Percentiles rank a stretch among this genome's conserved stretches.
phyloP scores from a whole-genome alignment of 2,329 filamentous ascomycete species.

The Trichoderma gracile region DNA sequence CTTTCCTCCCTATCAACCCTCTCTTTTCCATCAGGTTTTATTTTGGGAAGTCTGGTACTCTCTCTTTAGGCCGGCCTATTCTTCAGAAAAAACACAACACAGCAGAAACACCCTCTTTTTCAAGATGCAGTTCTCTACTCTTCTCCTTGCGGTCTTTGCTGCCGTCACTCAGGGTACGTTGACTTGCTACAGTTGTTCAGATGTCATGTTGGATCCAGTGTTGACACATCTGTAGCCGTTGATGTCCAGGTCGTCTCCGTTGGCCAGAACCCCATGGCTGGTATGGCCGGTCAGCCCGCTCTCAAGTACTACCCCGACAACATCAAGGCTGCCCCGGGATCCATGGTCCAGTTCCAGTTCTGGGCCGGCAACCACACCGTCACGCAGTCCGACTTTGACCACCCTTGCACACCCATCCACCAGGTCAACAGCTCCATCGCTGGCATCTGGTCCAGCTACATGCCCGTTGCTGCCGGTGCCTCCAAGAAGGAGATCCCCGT shows the following conservation, averaged over 20 bases:
- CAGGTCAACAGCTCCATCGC: slow-evolving; percentile 52
- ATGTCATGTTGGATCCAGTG: not conserved
- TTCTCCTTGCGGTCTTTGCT: slow-evolving; percentile 50
- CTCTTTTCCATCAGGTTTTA: slow-evolving; percentile 29
- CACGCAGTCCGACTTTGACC: slow-evolving; percentile 73
- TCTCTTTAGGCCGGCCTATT: slow-evolving; percentile 27
- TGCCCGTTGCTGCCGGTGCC: slow-evolving; percentile 58
- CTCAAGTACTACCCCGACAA: slow-evolving; percentile 67
- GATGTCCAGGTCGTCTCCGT: slow-evolving; percentile 67
- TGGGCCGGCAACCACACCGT: slow-evolving; percentile 73
- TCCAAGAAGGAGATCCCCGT: slow-evolving; percentile 58
- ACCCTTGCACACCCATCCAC: slow-evolving; percentile 65
- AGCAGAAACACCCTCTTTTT: slow-evolving; percentile 21
- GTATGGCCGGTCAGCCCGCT: slow-evolving; percentile 50
- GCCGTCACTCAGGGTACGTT: slow-evolving; percentile 49
- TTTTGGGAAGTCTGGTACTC: slow-evolving; percentile 27
- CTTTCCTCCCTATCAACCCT: slow-evolving; percentile 30
- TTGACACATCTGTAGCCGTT: slow-evolving; percentile 34
- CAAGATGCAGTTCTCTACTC: slow-evolving; percentile 56
- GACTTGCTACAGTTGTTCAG: not conserved
- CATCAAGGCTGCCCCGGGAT: slow-evolving; percentile 62
- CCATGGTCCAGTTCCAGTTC: slow-evolving; percentile 69
- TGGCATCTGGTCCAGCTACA: slow-evolving; percentile 69
- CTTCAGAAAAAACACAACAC: slow-evolving; percentile 27
- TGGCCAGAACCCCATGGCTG: slow-evolving; percentile 51